A percentile compares a stretch with the other conserved stretches of the same genome.
These are phyloP conservation scores for Pseudogymnoascus sp. DNA, from an alignment of 2,329 filamentous ascomycete species.

Conservation along the genomic window DNA sequence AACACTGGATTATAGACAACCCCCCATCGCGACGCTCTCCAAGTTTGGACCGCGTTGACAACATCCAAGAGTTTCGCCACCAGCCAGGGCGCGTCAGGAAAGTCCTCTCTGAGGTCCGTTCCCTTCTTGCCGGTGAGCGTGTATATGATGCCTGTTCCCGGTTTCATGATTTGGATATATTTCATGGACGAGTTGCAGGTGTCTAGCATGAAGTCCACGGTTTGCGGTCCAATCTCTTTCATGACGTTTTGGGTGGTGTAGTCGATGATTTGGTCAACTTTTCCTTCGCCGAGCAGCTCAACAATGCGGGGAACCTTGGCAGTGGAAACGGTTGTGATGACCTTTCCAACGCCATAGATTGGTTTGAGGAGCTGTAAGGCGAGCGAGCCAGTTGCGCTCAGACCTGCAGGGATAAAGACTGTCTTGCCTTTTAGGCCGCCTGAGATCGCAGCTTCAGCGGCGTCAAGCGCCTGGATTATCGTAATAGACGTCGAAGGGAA, in stretches of 20 bases:
- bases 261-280: slow-evolving; percentile 34
- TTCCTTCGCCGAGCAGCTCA: slow-evolving; percentile 31
- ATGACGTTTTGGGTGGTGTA: slow-evolving; percentile 30
- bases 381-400: slow-evolving; percentile 31
- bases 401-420: slow-evolving; percentile 30
- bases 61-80: neutral
- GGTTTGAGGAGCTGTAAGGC: slow-evolving; percentile 37
- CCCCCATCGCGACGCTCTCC: neutral
- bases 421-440: slow-evolving; percentile 35
- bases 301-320: slow-evolving; percentile 31
- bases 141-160: neutral
- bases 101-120: neutral
- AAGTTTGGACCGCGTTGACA: neutral
- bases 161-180: slow-evolving; percentile 30
- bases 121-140: neutral
- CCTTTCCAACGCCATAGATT: slow-evolving; percentile 34
- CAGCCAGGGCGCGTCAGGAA: neutral
- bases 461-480: slow-evolving; percentile 31
- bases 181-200: slow-evolving; percentile 30
- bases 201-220: slow-evolving; percentile 37
- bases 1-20: neutral
- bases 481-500: slow-evolving; percentile 33
- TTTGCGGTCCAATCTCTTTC: slow-evolving; percentile 25
- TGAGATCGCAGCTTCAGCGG: slow-evolving; percentile 21
- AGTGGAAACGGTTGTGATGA: slow-evolving; percentile 38